Conservation (phyloP, 2,329 filamentous ascomycete genomes). For the Elsinoe perseae region DNA sequence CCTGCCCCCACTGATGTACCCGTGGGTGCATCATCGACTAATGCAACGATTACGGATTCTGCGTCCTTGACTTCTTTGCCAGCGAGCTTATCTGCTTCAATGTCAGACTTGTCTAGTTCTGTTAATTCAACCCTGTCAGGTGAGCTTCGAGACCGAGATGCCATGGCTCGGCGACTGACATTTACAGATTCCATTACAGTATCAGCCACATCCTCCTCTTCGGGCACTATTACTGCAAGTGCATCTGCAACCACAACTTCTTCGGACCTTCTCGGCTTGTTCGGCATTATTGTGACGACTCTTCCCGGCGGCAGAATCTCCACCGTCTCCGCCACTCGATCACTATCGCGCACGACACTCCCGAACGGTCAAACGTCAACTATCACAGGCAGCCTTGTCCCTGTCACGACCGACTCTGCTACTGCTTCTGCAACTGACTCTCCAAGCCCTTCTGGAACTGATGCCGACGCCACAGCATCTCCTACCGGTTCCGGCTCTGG, state of each 20-base stretch:
- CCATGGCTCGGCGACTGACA: conserved; percentile 9
- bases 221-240: not conserved
- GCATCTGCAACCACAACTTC: conserved; percentile 4
- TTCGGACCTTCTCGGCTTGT: conserved; percentile 13
- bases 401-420: conserved; percentile 2
- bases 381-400: conserved; percentile 10
- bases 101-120: conserved; percentile 2
- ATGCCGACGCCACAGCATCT: not conserved
- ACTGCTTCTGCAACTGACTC: conserved; percentile 8
- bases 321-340: conserved; percentile 8
- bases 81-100: conserved; percentile 6
- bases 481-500: conserved; percentile 4
- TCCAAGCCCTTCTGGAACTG: not conserved
- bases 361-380: conserved; percentile 16
- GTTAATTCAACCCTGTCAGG: conserved; percentile 19
- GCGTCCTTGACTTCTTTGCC: conserved; percentile 6
- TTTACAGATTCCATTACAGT: conserved; percentile 5
- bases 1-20: not conserved
- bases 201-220: conserved; percentile 3
- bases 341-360: conserved; percentile 13
- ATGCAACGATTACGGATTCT: conserved; percentile 6
- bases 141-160: not conserved
- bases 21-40: not conserved
- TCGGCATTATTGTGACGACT: conserved; percentile 16
- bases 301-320: conserved; percentile 14